Conservation (phyloP, 1,284 basidiomycete genomes). For the Pseudozyma sp. region DNA sequence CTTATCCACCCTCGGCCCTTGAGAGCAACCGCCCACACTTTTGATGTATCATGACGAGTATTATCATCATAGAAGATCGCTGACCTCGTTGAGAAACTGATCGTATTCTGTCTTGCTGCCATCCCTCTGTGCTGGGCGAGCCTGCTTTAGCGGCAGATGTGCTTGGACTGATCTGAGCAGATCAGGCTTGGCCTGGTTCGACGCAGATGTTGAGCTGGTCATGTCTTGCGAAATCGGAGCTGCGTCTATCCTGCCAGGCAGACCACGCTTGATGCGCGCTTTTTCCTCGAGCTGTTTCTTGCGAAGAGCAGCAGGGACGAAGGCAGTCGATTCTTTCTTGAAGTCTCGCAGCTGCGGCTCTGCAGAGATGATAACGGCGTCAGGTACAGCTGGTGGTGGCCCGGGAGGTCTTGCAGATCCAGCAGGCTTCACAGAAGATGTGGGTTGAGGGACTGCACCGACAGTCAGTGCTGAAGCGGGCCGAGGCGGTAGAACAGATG, state of each 20-base stretch:
- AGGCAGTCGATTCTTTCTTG: slow-evolving; percentile 63
- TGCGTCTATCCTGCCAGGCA: slow-evolving; percentile 53
- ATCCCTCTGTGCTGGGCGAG: not conserved
- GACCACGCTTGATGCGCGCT: slow-evolving; percentile 47
- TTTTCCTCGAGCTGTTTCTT: slow-evolving; percentile 55
- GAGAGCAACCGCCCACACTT: too few relatives aligned
- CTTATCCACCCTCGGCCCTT: too few relatives aligned
- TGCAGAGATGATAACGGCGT: slow-evolving; percentile 53
- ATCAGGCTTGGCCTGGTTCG: slow-evolving; percentile 22
- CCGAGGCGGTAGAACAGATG: slow-evolving; percentile 4
- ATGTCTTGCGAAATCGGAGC: slow-evolving; percentile 43
- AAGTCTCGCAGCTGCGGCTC: slow-evolving; percentile 66
- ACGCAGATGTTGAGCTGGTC: slow-evolving; percentile 8
- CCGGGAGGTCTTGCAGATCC: slow-evolving; percentile 18
- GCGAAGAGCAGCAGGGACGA: slow-evolving; percentile 63
- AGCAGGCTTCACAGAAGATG: not conserved
- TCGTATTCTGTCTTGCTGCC: slow-evolving; percentile 35
- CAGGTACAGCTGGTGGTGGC: slow-evolving; percentile 35
- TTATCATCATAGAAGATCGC: slow-evolving; percentile 34
- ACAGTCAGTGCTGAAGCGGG: not conserved
- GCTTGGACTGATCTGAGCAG: slow-evolving; percentile 33
- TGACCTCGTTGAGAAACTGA: slow-evolving; percentile 42
- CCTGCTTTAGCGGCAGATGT: slow-evolving; percentile 20
- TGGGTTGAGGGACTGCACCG: not conserved
- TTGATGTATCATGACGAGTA: not conserved